Percentiles rank a stretch among this genome's conserved stretches.
phyloP scores from a whole-genome alignment of 139 green algal species.

The Tetradesmus lagerheimii region DNA sequence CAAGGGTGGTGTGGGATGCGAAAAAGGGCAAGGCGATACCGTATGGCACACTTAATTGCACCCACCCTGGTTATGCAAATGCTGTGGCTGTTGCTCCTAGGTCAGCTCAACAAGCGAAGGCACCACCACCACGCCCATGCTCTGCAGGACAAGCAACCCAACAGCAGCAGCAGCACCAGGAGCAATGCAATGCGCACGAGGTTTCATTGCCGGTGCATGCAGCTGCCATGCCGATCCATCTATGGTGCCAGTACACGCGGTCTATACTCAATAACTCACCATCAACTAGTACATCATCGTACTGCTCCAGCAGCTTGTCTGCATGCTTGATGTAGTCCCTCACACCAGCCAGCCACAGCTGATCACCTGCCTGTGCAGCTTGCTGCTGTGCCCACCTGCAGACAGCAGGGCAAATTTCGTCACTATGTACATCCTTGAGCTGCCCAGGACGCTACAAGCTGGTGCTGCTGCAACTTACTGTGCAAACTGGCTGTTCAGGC shows the following conservation, averaged over 20 bases:
- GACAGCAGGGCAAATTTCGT: background rate
- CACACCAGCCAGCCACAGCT: constrained; percentile 28
- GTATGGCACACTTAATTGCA: too few relatives aligned
- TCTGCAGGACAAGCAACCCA: too few relatives aligned
- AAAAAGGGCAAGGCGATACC: too few relatives aligned
- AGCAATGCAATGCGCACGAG: background rate
- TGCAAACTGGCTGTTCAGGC: constrained; percentile 45
- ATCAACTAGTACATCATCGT: constrained; percentile 10
- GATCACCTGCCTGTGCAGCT: background rate
- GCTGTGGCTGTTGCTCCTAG: background rate
- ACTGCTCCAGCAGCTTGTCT: constrained; percentile 39
- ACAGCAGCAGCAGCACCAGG: background rate
- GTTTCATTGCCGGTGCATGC: background rate
- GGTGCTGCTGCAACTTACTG: constrained; percentile 20
- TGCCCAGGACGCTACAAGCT: background rate
- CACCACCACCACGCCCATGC: too few relatives aligned
- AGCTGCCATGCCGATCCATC: background rate
- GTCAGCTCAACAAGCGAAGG: too few relatives aligned
- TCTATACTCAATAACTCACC: background rate
- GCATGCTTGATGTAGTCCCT: constrained; percentile 28
- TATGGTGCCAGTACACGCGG: background rate
- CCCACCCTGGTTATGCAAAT: background rate
- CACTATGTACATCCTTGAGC: background rate
- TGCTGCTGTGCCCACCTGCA: constrained; percentile 43
- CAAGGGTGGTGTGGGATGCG: too few relatives aligned